Conservation (phyloP, 2,329 filamentous ascomycete species). For the Coniochaeta prunicola region DNA sequence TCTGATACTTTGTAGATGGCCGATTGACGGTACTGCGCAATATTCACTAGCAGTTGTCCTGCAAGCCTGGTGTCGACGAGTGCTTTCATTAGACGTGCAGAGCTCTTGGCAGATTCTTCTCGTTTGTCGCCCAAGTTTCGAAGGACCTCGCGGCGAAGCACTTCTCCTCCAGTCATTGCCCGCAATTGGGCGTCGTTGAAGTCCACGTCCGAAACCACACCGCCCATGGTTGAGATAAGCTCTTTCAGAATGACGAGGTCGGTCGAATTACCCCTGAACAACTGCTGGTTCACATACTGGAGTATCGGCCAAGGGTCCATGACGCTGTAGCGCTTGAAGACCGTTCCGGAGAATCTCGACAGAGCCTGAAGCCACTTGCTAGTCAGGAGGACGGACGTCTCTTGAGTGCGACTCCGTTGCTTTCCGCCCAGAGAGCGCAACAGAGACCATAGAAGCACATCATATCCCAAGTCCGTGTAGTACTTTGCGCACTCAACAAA, state of each 20-base stretch:
- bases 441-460: slow-evolving; percentile 87
- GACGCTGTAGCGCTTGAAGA: slow-evolving; percentile 78
- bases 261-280: slow-evolving; percentile 75
- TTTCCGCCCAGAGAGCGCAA: slow-evolving; percentile 64
- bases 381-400: slow-evolving; percentile 61
- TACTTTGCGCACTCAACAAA: slow-evolving; percentile 93
- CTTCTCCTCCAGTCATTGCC: slow-evolving; percentile 80
- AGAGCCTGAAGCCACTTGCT: slow-evolving; percentile 89
- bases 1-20: slow-evolving; percentile 71
- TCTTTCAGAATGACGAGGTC: slow-evolving; percentile 90
- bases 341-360: slow-evolving; percentile 82
- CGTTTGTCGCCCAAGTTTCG: slow-evolving; percentile 75
- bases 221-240: slow-evolving; percentile 86
- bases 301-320: slow-evolving; percentile 81
- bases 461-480: slow-evolving; percentile 87
- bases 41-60: slow-evolving; percentile 76
- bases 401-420: slow-evolving; percentile 55
- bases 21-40: slow-evolving; percentile 85
- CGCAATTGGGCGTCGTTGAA: slow-evolving; percentile 84
- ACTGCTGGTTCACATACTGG: slow-evolving; percentile 81
- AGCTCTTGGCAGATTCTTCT: slow-evolving; percentile 66
- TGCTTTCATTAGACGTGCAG: slow-evolving; percentile 71
- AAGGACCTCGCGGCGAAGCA: slow-evolving; percentile 73
- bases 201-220: slow-evolving; percentile 77
- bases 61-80: slow-evolving; percentile 72